phyloP scores from a whole-genome alignment of 2,329 filamentous ascomycete genomes.

The Gaeumannomyces sp. region DNA sequence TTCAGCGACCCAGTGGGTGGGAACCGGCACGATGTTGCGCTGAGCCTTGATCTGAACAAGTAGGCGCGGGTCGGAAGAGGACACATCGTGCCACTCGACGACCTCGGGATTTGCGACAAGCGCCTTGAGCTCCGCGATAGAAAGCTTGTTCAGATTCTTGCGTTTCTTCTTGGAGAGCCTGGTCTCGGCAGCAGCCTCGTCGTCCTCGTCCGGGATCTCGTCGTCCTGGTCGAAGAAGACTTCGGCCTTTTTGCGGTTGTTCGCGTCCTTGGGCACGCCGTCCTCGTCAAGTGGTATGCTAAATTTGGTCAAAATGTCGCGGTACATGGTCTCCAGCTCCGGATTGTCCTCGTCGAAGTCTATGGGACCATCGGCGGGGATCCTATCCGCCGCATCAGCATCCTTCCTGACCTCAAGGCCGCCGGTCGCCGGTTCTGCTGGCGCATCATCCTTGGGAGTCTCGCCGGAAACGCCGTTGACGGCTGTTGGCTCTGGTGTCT shows the following conservation, averaged over 20 bases:
- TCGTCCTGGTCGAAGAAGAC: conserved; percentile 79
- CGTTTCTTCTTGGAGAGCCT: conserved; percentile 92
- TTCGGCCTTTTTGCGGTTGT: conserved; percentile 71
- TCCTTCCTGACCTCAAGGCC: conserved; percentile 40
- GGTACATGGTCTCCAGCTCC: conserved; percentile 70
- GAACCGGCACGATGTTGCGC: conserved; percentile 92
- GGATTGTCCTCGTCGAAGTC: conserved; percentile 61
- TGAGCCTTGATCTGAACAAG: conserved; percentile 93
- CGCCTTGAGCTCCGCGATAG: conserved; percentile 88
- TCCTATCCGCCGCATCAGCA: conserved; percentile 26
- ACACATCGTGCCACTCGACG: conserved; percentile 96
- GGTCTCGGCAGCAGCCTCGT: conserved; percentile 55
- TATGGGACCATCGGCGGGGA: conserved; percentile 39
- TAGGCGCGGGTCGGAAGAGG: conserved; percentile 79
- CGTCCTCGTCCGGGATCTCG: conserved; percentile 79
- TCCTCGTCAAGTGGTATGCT: conserved; percentile 58
- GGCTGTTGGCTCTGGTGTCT: conserved; percentile 5
- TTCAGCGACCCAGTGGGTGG: conserved; percentile 92
- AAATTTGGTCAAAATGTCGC: conserved; percentile 76
- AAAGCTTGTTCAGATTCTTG: conserved; percentile 86
- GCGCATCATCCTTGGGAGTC: conserved; percentile 25
- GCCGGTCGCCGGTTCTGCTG: conserved; percentile 24
- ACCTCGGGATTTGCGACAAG: conserved; percentile 86
- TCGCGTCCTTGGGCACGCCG: conserved; percentile 56
- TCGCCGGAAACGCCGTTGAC: conserved; percentile 11